Conservation (phyloP, 345 rosid species). For the Linum lewisii region DNA sequence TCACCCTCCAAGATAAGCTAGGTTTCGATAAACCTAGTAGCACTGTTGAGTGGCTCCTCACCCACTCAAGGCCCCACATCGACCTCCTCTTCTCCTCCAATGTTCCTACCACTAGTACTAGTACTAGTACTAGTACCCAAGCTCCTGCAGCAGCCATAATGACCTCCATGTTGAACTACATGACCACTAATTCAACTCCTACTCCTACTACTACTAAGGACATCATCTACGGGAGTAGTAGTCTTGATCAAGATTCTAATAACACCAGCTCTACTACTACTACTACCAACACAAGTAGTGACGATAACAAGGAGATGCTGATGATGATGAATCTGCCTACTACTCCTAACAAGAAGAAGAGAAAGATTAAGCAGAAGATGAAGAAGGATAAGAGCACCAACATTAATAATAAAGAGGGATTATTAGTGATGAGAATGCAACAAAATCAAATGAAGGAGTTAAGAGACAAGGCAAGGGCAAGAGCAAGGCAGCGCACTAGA, state of each 20-base stretch:
- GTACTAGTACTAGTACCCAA: neutral
- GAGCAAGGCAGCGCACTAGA: neutral
- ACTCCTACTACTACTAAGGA: neutral
- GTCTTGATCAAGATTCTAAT: neutral
- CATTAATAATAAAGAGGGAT: too few relatives aligned
- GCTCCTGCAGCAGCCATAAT: neutral
- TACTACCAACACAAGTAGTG: too few relatives aligned
- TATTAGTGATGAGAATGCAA: neutral
- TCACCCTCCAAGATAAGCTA: slow-evolving; percentile 67
- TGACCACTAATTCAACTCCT: neutral
- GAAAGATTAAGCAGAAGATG: neutral
- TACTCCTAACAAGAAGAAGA: too few relatives aligned
- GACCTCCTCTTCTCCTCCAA: neutral
- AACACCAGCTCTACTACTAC: too few relatives aligned
- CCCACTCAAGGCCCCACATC: slow-evolving; percentile 11
- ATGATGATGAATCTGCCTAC: too few relatives aligned
- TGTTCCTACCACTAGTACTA: neutral
- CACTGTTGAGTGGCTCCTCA: slow-evolving; percentile 62
- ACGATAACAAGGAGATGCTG: too few relatives aligned
- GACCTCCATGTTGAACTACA: neutral
- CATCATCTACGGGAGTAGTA: neutral
- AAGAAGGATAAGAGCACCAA: neutral
- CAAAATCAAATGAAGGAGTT: neutral
- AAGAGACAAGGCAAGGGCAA: slow-evolving; percentile 2
- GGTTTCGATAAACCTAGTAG: slow-evolving; percentile 77